Percentiles rank a stretch among this genome's conserved stretches.
phyloP scores from a whole-genome alignment of 2,329 filamentous ascomycete genomes.

The Xylariomycetidae sp. region DNA sequence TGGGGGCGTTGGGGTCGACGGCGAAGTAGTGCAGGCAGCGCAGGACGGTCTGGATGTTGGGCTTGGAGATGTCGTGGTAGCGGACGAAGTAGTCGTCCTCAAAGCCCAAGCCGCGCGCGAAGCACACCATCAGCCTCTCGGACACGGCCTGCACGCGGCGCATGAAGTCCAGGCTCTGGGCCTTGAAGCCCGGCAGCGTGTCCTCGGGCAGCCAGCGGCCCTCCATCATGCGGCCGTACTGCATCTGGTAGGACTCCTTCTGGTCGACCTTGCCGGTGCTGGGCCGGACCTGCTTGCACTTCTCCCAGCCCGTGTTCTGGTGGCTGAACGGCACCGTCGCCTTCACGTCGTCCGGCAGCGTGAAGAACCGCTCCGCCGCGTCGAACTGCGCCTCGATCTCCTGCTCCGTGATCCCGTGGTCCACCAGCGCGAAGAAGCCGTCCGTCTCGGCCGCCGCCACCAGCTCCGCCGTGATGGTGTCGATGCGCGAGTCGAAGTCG shows the following conservation, averaged over 20 bases:
- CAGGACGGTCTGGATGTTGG: conserved; percentile 49
- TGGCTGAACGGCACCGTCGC: conserved; percentile 46
- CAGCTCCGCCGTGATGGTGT: conserved; percentile 46
- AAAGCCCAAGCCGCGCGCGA: conserved; percentile 52
- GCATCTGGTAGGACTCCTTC: conserved; percentile 58
- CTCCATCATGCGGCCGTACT: conserved; percentile 50
- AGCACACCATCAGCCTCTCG: conserved; percentile 51
- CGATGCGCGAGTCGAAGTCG: conserved; percentile 45
- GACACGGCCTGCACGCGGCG: conserved; percentile 43
- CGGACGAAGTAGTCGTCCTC: conserved; percentile 49
- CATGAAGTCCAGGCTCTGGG: conserved; percentile 46
- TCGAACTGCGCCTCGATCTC: conserved; percentile 48
- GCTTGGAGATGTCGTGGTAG: conserved; percentile 42
- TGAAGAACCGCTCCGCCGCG: conserved; percentile 47
- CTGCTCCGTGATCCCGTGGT: conserved; percentile 45
- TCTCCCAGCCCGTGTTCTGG: conserved; percentile 57
- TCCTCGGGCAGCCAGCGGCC: conserved; percentile 45
- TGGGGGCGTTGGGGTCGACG: conserved; percentile 29
- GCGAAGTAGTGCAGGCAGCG: conserved; percentile 53
- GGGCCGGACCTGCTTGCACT: conserved; percentile 50
- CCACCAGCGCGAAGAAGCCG: conserved; percentile 53
- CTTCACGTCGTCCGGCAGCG: conserved; percentile 45
- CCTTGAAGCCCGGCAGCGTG: conserved; percentile 42
- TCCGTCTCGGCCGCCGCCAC: conserved; percentile 49
- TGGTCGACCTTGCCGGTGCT: conserved; percentile 52